Percentiles rank a stretch among this genome's conserved stretches.
Evolutionary conservation across 805 yeast genomes (phyloP).

Genomic region (Yueomyces sinensis): DNA sequence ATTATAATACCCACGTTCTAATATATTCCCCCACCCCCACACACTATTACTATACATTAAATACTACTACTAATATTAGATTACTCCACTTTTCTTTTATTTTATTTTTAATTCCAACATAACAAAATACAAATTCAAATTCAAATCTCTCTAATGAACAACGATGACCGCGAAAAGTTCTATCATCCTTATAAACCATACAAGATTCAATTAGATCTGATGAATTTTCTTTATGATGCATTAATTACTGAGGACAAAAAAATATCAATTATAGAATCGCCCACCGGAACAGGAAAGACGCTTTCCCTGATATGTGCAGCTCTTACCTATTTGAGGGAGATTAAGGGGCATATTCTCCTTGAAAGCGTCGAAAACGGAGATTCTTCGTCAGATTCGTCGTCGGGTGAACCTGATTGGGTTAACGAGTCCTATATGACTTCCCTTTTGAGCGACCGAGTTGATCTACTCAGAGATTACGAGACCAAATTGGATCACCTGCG

Average conservation of each 20-base stretch:
- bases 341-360: slow-evolving; percentile 21
- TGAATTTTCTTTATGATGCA: slow-evolving; percentile 60
- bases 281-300: slow-evolving; percentile 93
- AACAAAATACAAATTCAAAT: no score
- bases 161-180: background rate
- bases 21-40: no score
- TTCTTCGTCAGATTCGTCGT: slow-evolving; percentile 15
- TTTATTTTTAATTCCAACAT: no score
- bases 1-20: no score
- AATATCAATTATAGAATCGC: slow-evolving; percentile 78
- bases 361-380: slow-evolving; percentile 6
- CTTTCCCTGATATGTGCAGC: slow-evolving; percentile 75
- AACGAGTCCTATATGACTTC: slow-evolving; percentile 26
- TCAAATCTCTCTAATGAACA: no score
- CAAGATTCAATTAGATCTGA: slow-evolving; percentile 59
- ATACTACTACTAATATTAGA: no score
- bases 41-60: no score
- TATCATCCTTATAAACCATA: slow-evolving; percentile 82
- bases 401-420: slow-evolving; percentile 69
- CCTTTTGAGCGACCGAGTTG: slow-evolving; percentile 12
- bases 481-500: slow-evolving; percentile 12
- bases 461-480: slow-evolving; percentile 25
- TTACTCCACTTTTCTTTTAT: no score
- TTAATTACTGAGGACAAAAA: slow-evolving; percentile 36
- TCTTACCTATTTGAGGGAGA: slow-evolving; percentile 65